phyloP scores from a whole-genome alignment of 352 stramenopile genomes.

The Globisporangium spinosum region DNA sequence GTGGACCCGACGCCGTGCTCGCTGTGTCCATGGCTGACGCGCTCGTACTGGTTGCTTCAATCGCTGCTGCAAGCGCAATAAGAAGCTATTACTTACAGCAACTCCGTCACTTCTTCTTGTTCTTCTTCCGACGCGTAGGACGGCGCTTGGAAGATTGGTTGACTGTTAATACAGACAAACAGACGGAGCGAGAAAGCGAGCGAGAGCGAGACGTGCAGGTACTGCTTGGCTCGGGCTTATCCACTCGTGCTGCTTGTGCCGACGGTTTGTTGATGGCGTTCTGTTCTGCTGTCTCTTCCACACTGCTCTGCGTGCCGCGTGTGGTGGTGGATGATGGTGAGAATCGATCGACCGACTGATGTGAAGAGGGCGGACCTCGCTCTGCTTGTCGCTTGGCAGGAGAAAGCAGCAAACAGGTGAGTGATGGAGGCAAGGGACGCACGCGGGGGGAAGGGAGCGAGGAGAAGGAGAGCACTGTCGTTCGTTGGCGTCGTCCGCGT shows the following conservation, averaged over 20 bases:
- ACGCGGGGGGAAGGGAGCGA: neutral
- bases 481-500: neutral
- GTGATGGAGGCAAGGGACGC: neutral
- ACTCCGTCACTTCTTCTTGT: neutral
- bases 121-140: neutral
- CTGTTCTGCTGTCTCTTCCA: neutral
- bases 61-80: neutral
- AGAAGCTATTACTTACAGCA: neutral
- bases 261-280: neutral
- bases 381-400: neutral
- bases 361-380: neutral
- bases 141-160: neutral
- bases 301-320: neutral
- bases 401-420: neutral
- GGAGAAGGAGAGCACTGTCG: neutral
- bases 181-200: neutral
- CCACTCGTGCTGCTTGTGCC: neutral
- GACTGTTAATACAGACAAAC: neutral
- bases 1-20: conserved; percentile 16
- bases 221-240: neutral
- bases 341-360: neutral
- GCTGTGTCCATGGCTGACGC: conserved; percentile 14
- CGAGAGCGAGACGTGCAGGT: neutral
- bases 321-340: neutral
- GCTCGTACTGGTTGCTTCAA: neutral